Evolutionary conservation across 208 protist species (phyloP).

Genomic region (Leishmania martiniquensis): DNA sequence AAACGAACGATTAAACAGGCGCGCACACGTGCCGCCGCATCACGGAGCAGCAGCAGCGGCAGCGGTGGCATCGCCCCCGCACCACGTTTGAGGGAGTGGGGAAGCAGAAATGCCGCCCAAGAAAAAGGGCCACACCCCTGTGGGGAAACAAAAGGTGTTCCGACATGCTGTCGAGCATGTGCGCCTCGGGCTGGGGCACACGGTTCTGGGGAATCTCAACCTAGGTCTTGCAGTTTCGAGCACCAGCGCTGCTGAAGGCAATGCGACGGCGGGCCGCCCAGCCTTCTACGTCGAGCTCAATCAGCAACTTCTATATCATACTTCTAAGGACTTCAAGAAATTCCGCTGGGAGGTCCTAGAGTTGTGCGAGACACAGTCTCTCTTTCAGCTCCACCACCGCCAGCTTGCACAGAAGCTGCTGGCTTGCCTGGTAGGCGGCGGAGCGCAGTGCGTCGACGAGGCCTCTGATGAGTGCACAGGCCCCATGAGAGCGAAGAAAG

Average conservation of each 20-base stretch:
- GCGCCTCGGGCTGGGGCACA: slow-evolving; percentile 86
- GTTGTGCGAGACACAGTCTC: slow-evolving; percentile 63
- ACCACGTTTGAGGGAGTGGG: background rate
- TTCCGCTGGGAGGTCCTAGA: slow-evolving; percentile 84
- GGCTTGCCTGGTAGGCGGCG: slow-evolving; percentile 53
- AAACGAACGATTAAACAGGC: background rate
- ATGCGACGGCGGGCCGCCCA: slow-evolving; percentile 20
- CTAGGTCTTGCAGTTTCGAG: slow-evolving; percentile 56
- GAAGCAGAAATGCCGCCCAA: slow-evolving; percentile 75
- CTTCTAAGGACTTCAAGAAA: slow-evolving; percentile 83
- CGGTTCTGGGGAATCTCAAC: slow-evolving; percentile 76
- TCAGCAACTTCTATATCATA: slow-evolving; percentile 79
- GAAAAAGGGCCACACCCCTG: slow-evolving; percentile 66
- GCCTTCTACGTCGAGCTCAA: slow-evolving; percentile 88
- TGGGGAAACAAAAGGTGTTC: slow-evolving; percentile 82
- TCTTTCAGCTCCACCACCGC: slow-evolving; percentile 77
- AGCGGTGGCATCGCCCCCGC: too few species aligned
- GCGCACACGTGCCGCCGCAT: background rate
- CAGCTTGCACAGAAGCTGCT: slow-evolving; percentile 82
- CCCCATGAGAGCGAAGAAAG: slow-evolving; percentile 3
- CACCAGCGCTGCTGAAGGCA: slow-evolving; percentile 8
- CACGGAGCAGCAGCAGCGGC: too few species aligned
- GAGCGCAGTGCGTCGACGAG: slow-evolving; percentile 21
- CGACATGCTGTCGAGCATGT: slow-evolving; percentile 89
- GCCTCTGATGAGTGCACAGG: background rate